Base-by-base conservation (phyloP, 208 protist species). In the Leishmania tarentolae region DNA sequence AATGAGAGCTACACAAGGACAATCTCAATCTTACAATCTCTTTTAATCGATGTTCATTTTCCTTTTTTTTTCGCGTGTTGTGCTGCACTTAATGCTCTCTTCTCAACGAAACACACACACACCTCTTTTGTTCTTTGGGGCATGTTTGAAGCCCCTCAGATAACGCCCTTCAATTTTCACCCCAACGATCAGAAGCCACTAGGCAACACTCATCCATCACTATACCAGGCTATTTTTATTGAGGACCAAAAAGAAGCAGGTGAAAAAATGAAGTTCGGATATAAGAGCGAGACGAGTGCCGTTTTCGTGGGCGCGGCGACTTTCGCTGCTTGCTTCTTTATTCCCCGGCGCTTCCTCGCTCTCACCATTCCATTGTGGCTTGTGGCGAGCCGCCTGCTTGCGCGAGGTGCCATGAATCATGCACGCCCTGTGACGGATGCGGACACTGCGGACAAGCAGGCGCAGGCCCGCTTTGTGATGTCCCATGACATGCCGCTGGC, bases 281-380 rank as follows among this genome's bases (percentile, higher is more conserved):
- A 94, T 84, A 94, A 92, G 83, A 97, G 93, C 78, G 93, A 97
- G 68, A 46, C 81, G 0, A 88, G 86, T 31, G 84, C 91, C 1
- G 19, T 86, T 2, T 80, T 56, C 17, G 3, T 75, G 21, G 37
- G 80, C 7, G 7, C 47, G 2, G n/a, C 17, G 1, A 35, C 80
- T 1, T 7, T 40, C 15, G 47, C 31, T 65, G 72, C 31, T 17
- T 82, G 71, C 40, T 61, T 76, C 24, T 35, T 82, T 28, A 9
- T 82, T n/a, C 71, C 79, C 3, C 31, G 72, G 50, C 1, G 28
- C 0, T 69, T 28, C 42, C 46, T 84, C 31, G 42, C 69, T 40
- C 68, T 9, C 21, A 42, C 52, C 56, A 57, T 84, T 68, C 75
- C 88, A 19, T 2, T 90, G 59, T 95, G 89, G 88, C 72, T 84